Percentiles rank a stretch among this genome's conserved stretches.
These are phyloP conservation scores for Tanacetum coccineum DNA, from an alignment of 129 eudicot genomes.

Conservation along the genomic window DNA sequence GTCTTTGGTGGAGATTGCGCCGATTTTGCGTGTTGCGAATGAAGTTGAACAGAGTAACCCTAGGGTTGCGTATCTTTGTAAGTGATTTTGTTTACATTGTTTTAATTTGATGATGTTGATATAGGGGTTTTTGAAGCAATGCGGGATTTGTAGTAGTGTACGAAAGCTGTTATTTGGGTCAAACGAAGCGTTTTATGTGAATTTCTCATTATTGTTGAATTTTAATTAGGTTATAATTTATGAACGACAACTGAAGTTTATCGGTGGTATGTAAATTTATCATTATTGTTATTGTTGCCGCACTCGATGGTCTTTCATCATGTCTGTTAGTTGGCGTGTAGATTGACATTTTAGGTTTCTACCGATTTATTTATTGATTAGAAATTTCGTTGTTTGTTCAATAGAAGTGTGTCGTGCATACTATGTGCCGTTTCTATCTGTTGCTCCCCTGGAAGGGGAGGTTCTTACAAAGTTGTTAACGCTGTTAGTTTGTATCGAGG, in stretches of 20 bases:
- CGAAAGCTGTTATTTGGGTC: no score
- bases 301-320: neutral
- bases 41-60: constrained; percentile 94
- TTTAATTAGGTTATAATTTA: neutral
- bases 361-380: neutral
- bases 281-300: no score
- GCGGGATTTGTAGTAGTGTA: no score
- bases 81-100: constrained; percentile 37
- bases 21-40: constrained; percentile 98
- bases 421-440: no score
- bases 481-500: no score
- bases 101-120: no score
- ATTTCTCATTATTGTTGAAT: neutral
- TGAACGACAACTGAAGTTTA: constrained; percentile 2
- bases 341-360: constrained; percentile 6
- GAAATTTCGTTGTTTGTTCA: neutral
- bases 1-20: constrained; percentile 86
- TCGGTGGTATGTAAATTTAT: no score
- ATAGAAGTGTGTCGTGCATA: neutral
- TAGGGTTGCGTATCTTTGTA: constrained; percentile 96
- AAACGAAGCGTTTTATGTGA: constrained; percentile 7
- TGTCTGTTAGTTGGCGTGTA: neutral
- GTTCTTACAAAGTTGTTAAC: no score
- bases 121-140: no score
- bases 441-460: no score